These are phyloP conservation scores for Globisporangium megalacanthum DNA, from an alignment of 352 stramenopile genomes.

Conservation along the genomic window DNA sequence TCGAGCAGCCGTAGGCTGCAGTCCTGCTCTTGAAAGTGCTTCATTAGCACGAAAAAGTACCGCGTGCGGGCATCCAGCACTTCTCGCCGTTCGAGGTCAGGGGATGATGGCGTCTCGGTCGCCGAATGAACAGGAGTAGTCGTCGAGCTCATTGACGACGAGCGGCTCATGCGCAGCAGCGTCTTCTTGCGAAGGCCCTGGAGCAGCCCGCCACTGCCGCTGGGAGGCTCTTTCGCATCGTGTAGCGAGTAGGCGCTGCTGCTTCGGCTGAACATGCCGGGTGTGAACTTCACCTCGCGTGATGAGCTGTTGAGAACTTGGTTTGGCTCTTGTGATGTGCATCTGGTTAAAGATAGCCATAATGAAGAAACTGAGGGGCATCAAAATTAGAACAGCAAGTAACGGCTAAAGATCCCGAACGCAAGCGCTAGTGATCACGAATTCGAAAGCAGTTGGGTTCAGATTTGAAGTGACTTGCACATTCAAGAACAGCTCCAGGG, in stretches of 20 bases:
- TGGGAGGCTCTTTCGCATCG: background rate
- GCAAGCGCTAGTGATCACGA: no score
- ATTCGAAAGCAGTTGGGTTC: no score
- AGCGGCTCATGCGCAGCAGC: constrained; percentile 54
- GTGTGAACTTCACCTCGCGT: no score
- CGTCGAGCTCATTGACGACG: constrained; percentile 3
- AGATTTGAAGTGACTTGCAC: no score
- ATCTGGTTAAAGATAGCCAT: background rate
- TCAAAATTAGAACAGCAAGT: no score
- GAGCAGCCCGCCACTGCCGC: constrained; percentile 26
- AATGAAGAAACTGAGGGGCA: no score
- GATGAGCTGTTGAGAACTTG: background rate
- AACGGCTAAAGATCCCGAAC: no score
- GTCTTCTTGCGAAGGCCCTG: constrained; percentile 64
- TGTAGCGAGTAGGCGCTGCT: background rate
- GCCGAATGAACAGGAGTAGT: constrained; percentile 11
- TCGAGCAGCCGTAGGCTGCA: constrained; percentile 41
- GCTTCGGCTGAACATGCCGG: constrained; percentile 11
- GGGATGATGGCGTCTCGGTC: constrained; percentile 14
- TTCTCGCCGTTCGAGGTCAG: constrained; percentile 22
- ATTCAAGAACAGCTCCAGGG: no score
- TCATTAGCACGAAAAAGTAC: constrained; percentile 24
- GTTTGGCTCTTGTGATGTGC: background rate
- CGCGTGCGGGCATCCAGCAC: constrained; percentile 7
- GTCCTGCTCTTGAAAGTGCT: constrained; percentile 54